These are phyloP conservation scores for Prunus armeniaca DNA, from an alignment of 306 rosid species.

Conservation along the genomic window DNA sequence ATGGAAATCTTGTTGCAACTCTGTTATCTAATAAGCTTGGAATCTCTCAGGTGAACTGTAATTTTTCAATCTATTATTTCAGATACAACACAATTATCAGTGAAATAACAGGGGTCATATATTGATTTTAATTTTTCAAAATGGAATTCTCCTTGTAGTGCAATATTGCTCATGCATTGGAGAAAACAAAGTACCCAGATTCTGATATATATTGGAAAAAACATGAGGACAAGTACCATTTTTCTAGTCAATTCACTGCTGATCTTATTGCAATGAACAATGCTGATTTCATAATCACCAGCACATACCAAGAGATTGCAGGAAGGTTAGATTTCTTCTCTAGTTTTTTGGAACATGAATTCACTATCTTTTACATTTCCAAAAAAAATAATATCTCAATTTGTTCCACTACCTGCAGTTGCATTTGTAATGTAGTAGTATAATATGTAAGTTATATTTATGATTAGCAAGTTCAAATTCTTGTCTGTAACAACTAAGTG, in stretches of 20 bases:
- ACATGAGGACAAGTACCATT: conserved; percentile 81
- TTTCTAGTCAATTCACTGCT: conserved; percentile 94
- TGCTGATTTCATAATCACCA: conserved; percentile 94
- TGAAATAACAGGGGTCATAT: background rate
- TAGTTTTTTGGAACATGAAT: background rate
- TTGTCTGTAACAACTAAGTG: background rate
- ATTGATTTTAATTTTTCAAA: background rate
- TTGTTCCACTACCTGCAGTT: background rate
- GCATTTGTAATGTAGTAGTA: background rate
- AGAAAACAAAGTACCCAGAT: conserved; percentile 73
- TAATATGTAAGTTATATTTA: background rate
- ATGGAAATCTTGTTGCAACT: conserved; percentile 51
- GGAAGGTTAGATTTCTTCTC: conserved; percentile 61
- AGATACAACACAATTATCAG: background rate
- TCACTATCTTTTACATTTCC: background rate
- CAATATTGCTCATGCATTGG: conserved; percentile 15
- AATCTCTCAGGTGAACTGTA: conserved; percentile 26
- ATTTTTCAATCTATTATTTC: background rate
- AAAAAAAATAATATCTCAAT: background rate
- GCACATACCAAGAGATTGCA: conserved; percentile 95
- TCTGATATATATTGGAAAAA: conserved; percentile 84
- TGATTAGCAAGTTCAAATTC: background rate
- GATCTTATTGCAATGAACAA: conserved; percentile 86
- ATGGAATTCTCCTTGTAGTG: conserved; percentile 1
- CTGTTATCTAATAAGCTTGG: conserved; percentile 40